Evolutionary conservation across 1,284 basidiomycete species (phyloP), one percentile per base, ranked within the genome.

Genomic region (Moniliella sp.): DNA sequence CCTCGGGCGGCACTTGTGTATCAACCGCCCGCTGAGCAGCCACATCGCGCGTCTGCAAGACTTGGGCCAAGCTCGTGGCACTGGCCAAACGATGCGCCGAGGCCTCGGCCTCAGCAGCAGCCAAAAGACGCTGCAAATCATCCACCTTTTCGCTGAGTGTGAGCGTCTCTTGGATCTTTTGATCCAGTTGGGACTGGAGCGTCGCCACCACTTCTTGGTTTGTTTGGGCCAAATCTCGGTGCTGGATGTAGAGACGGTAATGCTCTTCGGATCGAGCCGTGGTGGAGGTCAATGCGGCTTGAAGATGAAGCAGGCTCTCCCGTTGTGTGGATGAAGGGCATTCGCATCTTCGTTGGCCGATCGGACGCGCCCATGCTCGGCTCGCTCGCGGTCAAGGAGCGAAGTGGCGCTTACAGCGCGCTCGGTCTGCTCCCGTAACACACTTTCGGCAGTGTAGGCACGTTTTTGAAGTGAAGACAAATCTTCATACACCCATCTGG

Each of bases 261-360:
- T 86, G 68, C 60, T 94, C 84, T 12, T 73, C 69, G 1, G 78
- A 70, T n/a, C 84, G 74, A 3, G 69, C 64, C 3, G 76, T 73
- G 7, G 82, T 73, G 0, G 79, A 71, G 27, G 72, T 66, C 32
- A 97, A 65, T 1, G 82, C 81, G 9, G 66, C 64, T 32, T 78
- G 76, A 3, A 81, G 73, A 62, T 91, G 80, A 31, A 83, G 7
- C 21, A 97, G 67, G 1, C 83, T 74, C 14, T 74, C 71, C 16
- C 88, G 64, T 59, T 93, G 83, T 82, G 75, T 31, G 83, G 80
- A 17, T 82, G 66, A 16, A 40, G 43, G 19, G 40, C 34, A 31
- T 39, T 42, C 26, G 45, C 39, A 76, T 78, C 45, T 17, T 80
- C 74, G 11, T 88, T 64, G 58, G 81, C 74, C 3, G 66, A 62